Conservation (phyloP, 805 yeast species). For the Starmerella etchellsii region DNA sequence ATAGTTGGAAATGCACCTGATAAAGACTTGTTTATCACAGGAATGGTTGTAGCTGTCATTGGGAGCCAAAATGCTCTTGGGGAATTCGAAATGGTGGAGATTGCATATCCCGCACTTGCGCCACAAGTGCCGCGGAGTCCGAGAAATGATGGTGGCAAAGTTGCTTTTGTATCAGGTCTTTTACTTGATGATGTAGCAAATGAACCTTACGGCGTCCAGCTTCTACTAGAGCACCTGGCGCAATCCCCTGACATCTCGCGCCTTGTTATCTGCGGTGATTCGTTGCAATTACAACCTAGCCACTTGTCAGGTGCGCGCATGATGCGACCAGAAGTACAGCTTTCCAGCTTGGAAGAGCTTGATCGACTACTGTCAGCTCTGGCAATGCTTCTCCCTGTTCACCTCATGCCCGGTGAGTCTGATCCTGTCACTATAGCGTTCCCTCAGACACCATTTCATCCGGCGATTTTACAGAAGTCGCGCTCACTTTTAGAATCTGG, state of each 20-base stretch:
- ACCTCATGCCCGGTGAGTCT: constrained; percentile 67
- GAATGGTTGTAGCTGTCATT: constrained; percentile 70
- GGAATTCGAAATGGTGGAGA: constrained; percentile 68
- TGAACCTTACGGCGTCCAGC: constrained; percentile 27
- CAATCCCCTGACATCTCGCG: constrained; percentile 43
- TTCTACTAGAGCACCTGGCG: constrained; percentile 53
- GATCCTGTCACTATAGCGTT: constrained; percentile 77
- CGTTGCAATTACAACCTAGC: constrained; percentile 30
- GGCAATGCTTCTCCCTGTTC: constrained; percentile 49
- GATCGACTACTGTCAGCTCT: constrained; percentile 48
- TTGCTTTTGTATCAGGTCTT: constrained; percentile 72
- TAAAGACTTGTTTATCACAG: constrained; percentile 52
- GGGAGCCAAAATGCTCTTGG: constrained; percentile 83
- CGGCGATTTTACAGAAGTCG: constrained; percentile 47
- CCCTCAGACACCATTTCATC: constrained; percentile 87
- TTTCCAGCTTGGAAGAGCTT: constrained; percentile 26
- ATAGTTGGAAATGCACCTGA: constrained; percentile 40
- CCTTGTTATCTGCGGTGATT: constrained; percentile 63
- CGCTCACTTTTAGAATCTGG: constrained; percentile 32
- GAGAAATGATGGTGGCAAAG: constrained; percentile 1
- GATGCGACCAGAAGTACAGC: constrained; percentile 12
- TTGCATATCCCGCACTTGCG: constrained; percentile 44
- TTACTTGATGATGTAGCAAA: constrained; percentile 36
- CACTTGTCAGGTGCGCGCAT: constrained; percentile 19
- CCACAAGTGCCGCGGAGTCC: not conserved